These are phyloP conservation scores for Eimeria tenella DNA, from an alignment of 169 alveolate species.

Conservation along the genomic window DNA sequence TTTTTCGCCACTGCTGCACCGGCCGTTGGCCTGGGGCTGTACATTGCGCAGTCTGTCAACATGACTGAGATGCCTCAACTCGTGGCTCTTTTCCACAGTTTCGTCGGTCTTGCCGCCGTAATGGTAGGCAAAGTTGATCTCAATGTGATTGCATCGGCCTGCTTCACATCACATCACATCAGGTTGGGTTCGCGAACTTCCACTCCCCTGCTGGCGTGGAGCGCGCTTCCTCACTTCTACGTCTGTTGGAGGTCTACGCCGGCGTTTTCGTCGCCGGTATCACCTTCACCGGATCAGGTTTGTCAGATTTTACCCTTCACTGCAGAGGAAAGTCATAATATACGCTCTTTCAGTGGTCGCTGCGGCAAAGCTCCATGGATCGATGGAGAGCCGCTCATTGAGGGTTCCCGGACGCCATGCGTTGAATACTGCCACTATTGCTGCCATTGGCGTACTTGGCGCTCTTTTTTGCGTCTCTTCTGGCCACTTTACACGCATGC, in stretches of 20 bases:
- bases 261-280: constrained; percentile 94
- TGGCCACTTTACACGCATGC: constrained; percentile 57
- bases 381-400: constrained; percentile 88
- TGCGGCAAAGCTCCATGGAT: constrained; percentile 94
- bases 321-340: background rate
- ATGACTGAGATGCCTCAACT: constrained; percentile 90
- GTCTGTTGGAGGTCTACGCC: constrained; percentile 80
- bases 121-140: constrained; percentile 87
- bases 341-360: constrained; percentile 88
- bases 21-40: constrained; percentile 79
- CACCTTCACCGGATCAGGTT: constrained; percentile 94
- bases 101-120: constrained; percentile 97
- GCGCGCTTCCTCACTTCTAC: constrained; percentile 36
- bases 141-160: background rate
- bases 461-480: constrained; percentile 69
- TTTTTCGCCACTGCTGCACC: constrained; percentile 75
- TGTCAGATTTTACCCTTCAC: background rate
- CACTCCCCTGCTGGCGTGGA: constrained; percentile 73
- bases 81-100: constrained; percentile 96
- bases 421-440: constrained; percentile 69
- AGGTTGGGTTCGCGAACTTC: constrained; percentile 80
- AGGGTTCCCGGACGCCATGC: constrained; percentile 88
- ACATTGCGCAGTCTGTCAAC: constrained; percentile 71
- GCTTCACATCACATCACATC: background rate
- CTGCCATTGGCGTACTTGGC: constrained; percentile 72